Evolutionary conservation across 2,329 filamentous ascomycete species (phyloP), one percentile per base, ranked within the genome.

Genomic region (Aspergillus unguis): DNA sequence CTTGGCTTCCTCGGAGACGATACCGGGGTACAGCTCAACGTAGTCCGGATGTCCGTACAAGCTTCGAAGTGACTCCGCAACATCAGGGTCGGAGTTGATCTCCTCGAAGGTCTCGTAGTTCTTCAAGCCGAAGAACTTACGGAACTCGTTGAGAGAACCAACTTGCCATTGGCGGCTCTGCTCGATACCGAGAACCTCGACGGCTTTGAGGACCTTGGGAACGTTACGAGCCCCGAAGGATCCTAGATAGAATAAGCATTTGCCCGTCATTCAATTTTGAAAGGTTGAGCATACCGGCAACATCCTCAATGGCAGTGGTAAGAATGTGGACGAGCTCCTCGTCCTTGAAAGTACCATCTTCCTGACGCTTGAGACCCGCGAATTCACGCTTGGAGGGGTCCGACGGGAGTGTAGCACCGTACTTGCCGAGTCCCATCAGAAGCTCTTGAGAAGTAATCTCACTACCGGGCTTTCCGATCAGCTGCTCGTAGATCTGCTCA

Each of bases 61-160:
- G 51, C 84, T 77, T 11, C 80, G 77, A 4, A 91, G 77, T 27
- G 83, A 76, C 44, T 86, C 79, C 2, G 87, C 82, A 11, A 92
- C 81, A 10, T 82, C 80, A 0, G 85, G 85, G 60, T 94, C 86
- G 0, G 85, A 84, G 68, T 92, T 94, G 73, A 95, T 91, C 46
- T 92, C 88, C 67, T 92, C 87, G 55, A 95, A 95, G 0, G 78
- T 87, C 25, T 85, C 82, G 65, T 95, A 86, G 0, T 83, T 81
- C 71, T 88, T 87, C 5, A 95, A 76, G 1, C 85, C 84, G 62
- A 92, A 92, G 73, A 91, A 88, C 67, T 87, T 85, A 48, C 90
- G 82, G 77, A 94, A 95, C 74, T 94, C 90, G 65, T 95, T 95
- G 55, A 95, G 76, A 0, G 86, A 85, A 0, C 86, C 86, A 6